A percentile compares a stretch with the other conserved stretches of the same genome.
These are phyloP conservation scores for Rubia tinctorum DNA, from an alignment of 305 asterid genomes.

Conservation along the genomic window DNA sequence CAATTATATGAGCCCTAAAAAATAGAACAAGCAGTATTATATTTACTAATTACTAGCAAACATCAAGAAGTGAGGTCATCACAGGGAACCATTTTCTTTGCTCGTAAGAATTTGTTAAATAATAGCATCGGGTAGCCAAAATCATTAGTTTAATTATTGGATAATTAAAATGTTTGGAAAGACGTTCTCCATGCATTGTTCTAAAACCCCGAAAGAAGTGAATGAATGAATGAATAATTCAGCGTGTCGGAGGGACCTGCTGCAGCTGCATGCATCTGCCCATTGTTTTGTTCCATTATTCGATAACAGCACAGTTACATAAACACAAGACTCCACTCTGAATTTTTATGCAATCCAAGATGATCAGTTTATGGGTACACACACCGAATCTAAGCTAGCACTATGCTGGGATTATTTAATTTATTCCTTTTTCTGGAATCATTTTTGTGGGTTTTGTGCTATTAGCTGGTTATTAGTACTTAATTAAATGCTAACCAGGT, in stretches of 20 bases:
- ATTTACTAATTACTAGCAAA: too few species aligned
- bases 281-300: conserved; percentile 7
- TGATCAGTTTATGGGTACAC: background rate
- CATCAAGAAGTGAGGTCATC: too few species aligned
- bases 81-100: too few species aligned
- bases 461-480: too few species aligned
- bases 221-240: background rate
- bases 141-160: background rate
- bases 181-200: conserved; percentile 19
- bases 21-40: too few species aligned
- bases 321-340: background rate
- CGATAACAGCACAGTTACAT: conserved; percentile 5
- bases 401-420: background rate
- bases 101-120: background rate
- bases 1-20: too few species aligned
- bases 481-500: too few species aligned
- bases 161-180: background rate
- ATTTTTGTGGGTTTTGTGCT: background rate
- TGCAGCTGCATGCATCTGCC: background rate
- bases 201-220: conserved; percentile 18
- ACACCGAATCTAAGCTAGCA: conserved; percentile 6
- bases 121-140: background rate
- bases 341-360: conserved; percentile 1
- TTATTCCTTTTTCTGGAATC: background rate
- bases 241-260: conserved; percentile 21